These are phyloP conservation scores for Camellia granthamiana DNA, from an alignment of 148 eudicot species.

Conservation along the genomic window DNA sequence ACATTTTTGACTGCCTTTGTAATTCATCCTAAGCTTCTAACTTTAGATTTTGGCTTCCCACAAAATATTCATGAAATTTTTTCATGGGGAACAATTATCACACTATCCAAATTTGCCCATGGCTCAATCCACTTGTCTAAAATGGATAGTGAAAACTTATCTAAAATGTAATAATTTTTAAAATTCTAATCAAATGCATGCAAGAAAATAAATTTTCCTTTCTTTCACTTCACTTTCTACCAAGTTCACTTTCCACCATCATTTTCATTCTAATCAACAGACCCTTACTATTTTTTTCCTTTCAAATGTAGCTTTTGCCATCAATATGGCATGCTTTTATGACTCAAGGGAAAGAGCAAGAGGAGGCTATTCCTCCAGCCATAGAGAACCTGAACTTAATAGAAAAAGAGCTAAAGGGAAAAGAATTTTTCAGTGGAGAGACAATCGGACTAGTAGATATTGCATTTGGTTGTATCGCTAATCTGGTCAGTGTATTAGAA, in stretches of 20 bases:
- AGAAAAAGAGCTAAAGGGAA: conserved; percentile 17
- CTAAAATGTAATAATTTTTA: too few relatives aligned
- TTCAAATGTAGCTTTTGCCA: conserved; percentile 9
- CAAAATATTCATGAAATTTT: too few relatives aligned
- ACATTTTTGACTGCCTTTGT: background rate
- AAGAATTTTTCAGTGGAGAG: conserved; percentile 19
- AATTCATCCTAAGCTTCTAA: background rate
- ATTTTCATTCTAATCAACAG: background rate
- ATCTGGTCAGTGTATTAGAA: conserved; percentile 10
- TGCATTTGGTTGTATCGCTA: conserved; percentile 19
- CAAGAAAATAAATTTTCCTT: too few relatives aligned
- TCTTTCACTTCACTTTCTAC: too few relatives aligned
- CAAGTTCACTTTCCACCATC: too few relatives aligned
- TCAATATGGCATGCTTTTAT: conserved; percentile 8
- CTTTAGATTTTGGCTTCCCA: too few relatives aligned
- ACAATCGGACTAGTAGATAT: conserved; percentile 22
- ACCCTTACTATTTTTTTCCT: background rate
- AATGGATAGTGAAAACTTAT: too few relatives aligned
- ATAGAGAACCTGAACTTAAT: conserved; percentile 14
- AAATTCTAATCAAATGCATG: too few relatives aligned
- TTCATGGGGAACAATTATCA: too few relatives aligned
- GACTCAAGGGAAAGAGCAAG: conserved; percentile 22
- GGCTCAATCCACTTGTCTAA: too few relatives aligned
- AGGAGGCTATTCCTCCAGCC: conserved; percentile 11
- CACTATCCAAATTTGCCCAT: too few relatives aligned